Base-by-base conservation (phyloP, 2,329 filamentous ascomycete genomes). In the Cordyceps pruinosa region DNA sequence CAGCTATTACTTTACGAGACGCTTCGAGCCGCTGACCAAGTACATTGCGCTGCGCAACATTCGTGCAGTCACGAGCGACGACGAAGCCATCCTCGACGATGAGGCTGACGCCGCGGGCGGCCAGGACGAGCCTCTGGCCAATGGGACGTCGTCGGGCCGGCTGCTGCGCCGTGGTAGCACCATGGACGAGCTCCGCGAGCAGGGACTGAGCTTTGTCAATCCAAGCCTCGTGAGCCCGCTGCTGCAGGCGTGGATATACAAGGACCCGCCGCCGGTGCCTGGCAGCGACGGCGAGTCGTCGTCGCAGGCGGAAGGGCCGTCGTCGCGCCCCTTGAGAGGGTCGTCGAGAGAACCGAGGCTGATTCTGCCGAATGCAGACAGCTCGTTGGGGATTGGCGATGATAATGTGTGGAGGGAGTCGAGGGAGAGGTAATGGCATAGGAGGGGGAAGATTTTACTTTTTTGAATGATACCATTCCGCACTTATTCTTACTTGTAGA, bases 31-130 rank as follows among this genome's bases (percentile, higher is more conserved):
- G 0, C 74, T 99, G 59, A 96, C 92, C 71, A 87, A 85, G 64
- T 97, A 94, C 69, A 97, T 99, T 68, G 91, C 95, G 28, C 76
- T 99, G 45, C 83, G 90, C 61, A 96, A 90, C 65, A 90, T 99
- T 59, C 83, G 86, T 62, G 78, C 61, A 3, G 77, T 80, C 15
- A 67, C 68, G 8, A 65, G 66, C 2, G 70, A 73, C n/a, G 66
- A 73, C 28, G 63, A 67, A 13, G 69, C 71, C 44, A 67, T 70
- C 2, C 69, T 69, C 15, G 71, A 70, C 17, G 72, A 71, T 26
- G 70, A 70, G 15, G 70, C 67, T 17, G 52, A 58, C 2, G 68
- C 71, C 10, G 67, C 69, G 17, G n/a, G 28, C 10, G 58, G 59
- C 13, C 61, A 64, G 44, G 53, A 49, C 19, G 32, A 19, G 13